phyloP scores from a whole-genome alignment of 495 filamentous ascomycete species.

The Cryomyces minteri region DNA sequence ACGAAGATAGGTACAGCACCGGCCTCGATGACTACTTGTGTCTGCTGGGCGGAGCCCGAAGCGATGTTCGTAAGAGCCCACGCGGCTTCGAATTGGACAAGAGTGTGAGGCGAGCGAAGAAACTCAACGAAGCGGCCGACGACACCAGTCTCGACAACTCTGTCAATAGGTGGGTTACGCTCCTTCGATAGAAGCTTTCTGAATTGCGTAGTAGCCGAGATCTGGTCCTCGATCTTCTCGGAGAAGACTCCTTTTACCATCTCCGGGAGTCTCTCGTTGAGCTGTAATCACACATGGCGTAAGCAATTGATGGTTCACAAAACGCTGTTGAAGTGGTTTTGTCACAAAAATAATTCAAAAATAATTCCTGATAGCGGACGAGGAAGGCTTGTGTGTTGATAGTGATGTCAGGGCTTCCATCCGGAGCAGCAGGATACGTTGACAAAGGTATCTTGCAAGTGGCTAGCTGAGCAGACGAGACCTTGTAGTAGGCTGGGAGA shows the following conservation, averaged over 20 bases:
- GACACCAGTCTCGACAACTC: slow-evolving; percentile 97
- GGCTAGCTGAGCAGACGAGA: too few relatives aligned
- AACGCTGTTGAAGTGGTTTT: neutral
- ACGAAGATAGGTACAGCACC: slow-evolving; percentile 98
- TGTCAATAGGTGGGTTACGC: slow-evolving; percentile 97
- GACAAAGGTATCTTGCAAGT: too few relatives aligned
- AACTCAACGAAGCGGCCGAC: slow-evolving; percentile 97
- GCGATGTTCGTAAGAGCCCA: slow-evolving; percentile 99
- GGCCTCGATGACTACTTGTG: slow-evolving; percentile 96
- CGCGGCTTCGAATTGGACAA: slow-evolving; percentile 98
- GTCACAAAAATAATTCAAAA: too few relatives aligned
- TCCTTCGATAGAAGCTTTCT: slow-evolving; percentile 95
- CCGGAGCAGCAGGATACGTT: slow-evolving; percentile 1
- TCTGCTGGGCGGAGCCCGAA: slow-evolving; percentile 90
- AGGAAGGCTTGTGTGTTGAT: neutral
- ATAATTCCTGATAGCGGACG: too few relatives aligned
- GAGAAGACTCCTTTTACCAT: slow-evolving; percentile 99
- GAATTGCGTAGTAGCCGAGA: slow-evolving; percentile 98
- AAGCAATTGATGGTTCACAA: neutral
- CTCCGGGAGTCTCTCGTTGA: slow-evolving; percentile 91
- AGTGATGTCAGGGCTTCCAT: neutral
- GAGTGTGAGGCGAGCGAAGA: slow-evolving; percentile 90
- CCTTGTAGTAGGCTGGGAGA: too few relatives aligned
- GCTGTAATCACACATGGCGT: slow-evolving; percentile 27
- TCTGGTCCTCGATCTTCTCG: slow-evolving; percentile 93